Evolutionary conservation across 148 eudicot genomes (phyloP).

Genomic region (Persicaria tinctoria): DNA sequence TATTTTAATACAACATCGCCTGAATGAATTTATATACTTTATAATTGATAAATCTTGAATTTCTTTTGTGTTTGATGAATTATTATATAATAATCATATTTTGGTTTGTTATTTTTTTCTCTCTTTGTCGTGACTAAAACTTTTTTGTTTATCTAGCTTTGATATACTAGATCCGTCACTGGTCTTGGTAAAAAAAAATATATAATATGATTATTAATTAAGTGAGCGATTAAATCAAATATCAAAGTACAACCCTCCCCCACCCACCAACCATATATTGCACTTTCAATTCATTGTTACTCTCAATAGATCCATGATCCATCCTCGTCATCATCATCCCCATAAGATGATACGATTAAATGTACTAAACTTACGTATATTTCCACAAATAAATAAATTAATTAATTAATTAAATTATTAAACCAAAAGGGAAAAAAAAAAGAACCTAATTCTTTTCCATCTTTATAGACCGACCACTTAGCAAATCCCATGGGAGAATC

Average conservation of each 20-base stretch:
- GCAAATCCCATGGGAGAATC: neutral
- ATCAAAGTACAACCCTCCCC: neutral
- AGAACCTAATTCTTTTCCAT: constrained; percentile 1
- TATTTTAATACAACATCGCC: too few species aligned
- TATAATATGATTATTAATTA: neutral
- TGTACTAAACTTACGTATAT: neutral
- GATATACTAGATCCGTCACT: too few species aligned
- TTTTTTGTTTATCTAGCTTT: too few species aligned
- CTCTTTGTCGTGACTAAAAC: too few species aligned
- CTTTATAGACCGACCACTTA: constrained; percentile 10
- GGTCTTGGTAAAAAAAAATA: neutral
- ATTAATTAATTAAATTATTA: neutral
- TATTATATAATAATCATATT: too few species aligned
- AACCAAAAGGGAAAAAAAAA: neutral
- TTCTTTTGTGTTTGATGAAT: too few species aligned
- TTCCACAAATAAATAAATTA: neutral
- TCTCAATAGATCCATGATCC: neutral
- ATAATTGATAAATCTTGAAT: too few species aligned
- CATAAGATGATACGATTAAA: neutral
- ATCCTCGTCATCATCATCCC: constrained; percentile 9
- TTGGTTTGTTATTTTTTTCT: too few species aligned
- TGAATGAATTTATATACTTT: too few species aligned
- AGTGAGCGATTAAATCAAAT: neutral
- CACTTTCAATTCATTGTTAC: neutral
- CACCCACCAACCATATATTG: neutral